phyloP scores from a whole-genome alignment of 768 basidiomycete species.

The Pulveroboletus sp. region DNA sequence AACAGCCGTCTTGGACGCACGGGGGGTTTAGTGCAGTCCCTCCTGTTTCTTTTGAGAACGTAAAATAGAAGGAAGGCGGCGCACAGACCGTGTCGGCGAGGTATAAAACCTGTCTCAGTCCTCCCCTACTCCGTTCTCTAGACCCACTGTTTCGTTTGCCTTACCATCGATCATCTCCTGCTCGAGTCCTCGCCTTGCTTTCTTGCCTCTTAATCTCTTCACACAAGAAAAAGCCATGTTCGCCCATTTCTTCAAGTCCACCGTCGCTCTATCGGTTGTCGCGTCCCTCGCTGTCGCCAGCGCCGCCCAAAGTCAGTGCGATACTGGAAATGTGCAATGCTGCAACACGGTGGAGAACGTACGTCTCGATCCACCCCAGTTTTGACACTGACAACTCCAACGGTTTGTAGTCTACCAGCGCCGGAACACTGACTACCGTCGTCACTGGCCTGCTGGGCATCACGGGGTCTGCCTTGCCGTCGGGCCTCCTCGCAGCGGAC shows the following conservation, averaged over 20 bases:
- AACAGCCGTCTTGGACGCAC: constrained; percentile 2
- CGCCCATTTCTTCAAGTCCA: constrained; percentile 8
- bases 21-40: not conserved
- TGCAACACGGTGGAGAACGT: constrained; percentile 1
- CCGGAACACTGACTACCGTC: not conserved
- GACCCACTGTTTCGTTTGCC: not conserved
- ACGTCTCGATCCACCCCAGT: not conserved
- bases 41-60: not conserved
- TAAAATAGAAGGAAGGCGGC: not conserved
- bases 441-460: not conserved
- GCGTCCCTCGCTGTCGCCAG: constrained; percentile 1
- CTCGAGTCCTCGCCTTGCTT: not conserved
- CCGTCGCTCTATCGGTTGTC: constrained; percentile 8
- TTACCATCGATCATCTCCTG: not conserved
- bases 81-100: constrained; percentile 9
- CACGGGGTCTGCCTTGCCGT: not conserved
- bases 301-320: not conserved
- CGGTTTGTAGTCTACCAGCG: too few species aligned
- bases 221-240: constrained; percentile 10
- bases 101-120: constrained; percentile 9
- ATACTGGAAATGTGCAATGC: constrained; percentile 10
- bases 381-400: not conserved
- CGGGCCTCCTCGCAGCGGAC: constrained; percentile 2
- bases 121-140: not conserved
- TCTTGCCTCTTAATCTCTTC: not conserved